Evolutionary conservation across 164 flowering plant genomes (phyloP).

Genomic region (Stephania yunnanensis): DNA sequence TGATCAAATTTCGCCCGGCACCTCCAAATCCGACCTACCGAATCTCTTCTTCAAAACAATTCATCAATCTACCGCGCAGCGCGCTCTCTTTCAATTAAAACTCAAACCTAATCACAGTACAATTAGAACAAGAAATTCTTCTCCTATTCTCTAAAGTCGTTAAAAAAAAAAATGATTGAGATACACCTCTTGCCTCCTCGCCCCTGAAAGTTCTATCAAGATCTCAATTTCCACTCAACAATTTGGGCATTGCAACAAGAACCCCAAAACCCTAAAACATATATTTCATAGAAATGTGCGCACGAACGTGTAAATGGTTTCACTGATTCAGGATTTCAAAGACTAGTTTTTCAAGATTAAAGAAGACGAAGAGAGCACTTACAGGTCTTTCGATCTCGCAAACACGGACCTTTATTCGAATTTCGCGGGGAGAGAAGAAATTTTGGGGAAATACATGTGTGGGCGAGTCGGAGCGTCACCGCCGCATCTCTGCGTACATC

Average conservation of each 20-base stretch:
- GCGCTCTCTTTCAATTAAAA: neutral
- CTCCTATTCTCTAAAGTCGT: no score
- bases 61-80: neutral
- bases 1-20: no score
- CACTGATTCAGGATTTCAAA: neutral
- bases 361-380: neutral
- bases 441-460: no score
- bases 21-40: neutral
- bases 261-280: neutral
- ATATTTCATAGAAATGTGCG: neutral
- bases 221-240: no score
- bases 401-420: neutral
- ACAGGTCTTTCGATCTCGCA: neutral
- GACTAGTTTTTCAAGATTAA: neutral
- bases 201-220: no score
- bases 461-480: no score
- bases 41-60: neutral
- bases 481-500: no score
- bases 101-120: neutral
- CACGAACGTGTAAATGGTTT: neutral
- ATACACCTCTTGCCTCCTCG: no score
- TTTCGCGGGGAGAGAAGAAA: no score
- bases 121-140: no score
- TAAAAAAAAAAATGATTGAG: no score
- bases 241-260: no score